Percentiles rank a stretch among this genome's conserved stretches.
These are phyloP conservation scores for Raffaelea deltoideospora DNA, from an alignment of 2,329 filamentous ascomycete species.

Conservation along the genomic window DNA sequence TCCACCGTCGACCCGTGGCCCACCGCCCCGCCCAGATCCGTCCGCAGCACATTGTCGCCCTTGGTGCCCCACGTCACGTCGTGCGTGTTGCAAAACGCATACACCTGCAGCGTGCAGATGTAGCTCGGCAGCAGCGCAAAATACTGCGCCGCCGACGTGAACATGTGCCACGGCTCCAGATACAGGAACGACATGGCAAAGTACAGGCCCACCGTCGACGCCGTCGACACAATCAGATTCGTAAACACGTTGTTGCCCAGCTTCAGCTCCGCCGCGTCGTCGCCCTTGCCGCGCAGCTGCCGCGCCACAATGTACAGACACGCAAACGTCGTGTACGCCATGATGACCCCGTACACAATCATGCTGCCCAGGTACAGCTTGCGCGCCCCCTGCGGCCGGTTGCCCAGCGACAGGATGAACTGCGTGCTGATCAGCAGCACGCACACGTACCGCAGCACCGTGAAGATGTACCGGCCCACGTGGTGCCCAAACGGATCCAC, in stretches of 20 bases:
- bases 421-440: conserved; percentile 83
- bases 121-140: conserved; percentile 84
- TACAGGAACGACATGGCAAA: conserved; percentile 95
- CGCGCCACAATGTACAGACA: conserved; percentile 75
- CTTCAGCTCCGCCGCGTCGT: conserved; percentile 16
- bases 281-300: conserved; percentile 46
- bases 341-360: conserved; percentile 83
- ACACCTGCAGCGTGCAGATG: conserved; percentile 94
- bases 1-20: conserved; percentile 66
- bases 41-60: conserved; percentile 89
- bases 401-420: conserved; percentile 92
- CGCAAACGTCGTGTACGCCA: conserved; percentile 88
- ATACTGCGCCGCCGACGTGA: conserved; percentile 83
- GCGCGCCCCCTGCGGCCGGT: conserved; percentile 86
- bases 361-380: conserved; percentile 80
- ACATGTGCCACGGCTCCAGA: conserved; percentile 97
- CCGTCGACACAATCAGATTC: conserved; percentile 81
- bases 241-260: conserved; percentile 85
- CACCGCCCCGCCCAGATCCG: conserved; percentile 76
- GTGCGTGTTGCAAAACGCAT: conserved; percentile 98
- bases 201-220: conserved; percentile 83
- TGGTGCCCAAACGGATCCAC: conserved; percentile 87
- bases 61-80: conserved; percentile 99
- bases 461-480: conserved; percentile 74
- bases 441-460: conserved; percentile 69